Conservation (phyloP, 768 basidiomycete species). For the Chalciporus piperatus region DNA sequence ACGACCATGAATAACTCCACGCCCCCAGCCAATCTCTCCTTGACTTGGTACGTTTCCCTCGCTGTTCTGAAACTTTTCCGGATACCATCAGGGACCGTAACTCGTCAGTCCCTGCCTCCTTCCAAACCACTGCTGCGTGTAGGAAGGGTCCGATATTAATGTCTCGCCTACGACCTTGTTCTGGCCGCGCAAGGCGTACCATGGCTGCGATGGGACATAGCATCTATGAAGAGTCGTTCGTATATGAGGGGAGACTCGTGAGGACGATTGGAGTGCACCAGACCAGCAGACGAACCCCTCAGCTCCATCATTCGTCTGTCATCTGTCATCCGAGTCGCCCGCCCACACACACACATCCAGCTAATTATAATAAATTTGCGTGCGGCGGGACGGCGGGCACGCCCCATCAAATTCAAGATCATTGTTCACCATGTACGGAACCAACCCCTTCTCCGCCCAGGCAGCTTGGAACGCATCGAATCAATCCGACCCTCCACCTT, state of each 20-base stretch:
- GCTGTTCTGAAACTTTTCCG: background rate
- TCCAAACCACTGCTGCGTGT: background rate
- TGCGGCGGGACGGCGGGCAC: too few species aligned
- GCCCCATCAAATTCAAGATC: background rate
- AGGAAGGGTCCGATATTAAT: background rate
- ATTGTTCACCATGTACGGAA: conserved; percentile 22
- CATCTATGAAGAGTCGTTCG: background rate
- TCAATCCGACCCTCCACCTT: conserved; percentile 34
- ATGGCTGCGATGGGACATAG: background rate
- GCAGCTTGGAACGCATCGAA: conserved; percentile 12
- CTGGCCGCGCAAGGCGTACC: too few species aligned
- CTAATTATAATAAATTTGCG: too few species aligned
- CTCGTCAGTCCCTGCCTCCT: background rate
- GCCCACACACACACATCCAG: background rate
- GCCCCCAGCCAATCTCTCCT: background rate
- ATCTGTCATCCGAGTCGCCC: background rate
- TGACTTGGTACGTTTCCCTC: background rate
- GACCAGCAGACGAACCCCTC: background rate
- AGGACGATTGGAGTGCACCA: background rate
- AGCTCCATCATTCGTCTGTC: too few species aligned
- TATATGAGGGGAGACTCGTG: background rate
- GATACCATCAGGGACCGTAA: background rate
- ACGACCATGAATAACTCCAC: background rate
- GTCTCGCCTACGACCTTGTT: background rate
- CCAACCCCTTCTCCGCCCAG: conserved; percentile 29